phyloP scores from a whole-genome alignment of 331 rosid species.

The Saraca asoca region DNA sequence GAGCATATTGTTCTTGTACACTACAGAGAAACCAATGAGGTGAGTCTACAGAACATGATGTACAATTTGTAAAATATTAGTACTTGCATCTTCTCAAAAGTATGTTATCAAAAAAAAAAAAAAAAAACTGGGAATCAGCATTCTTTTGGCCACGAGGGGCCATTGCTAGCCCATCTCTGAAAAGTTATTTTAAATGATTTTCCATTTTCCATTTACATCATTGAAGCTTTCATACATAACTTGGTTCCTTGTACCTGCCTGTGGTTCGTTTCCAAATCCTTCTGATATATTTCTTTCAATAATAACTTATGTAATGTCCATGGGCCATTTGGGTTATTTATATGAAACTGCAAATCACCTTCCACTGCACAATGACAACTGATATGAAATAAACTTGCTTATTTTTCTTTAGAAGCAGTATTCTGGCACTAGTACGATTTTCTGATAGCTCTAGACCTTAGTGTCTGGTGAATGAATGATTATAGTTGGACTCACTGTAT shows the following conservation, averaged over 20 bases:
- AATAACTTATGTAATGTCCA: too few relatives aligned
- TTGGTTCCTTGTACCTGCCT: background rate
- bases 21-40: conserved; percentile 84
- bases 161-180: background rate
- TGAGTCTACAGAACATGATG: conserved; percentile 47
- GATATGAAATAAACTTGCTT: conserved; percentile 4
- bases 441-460: conserved; percentile 4
- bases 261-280: too few relatives aligned
- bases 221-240: conserved; percentile 24
- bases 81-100: conserved; percentile 12
- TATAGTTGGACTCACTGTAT: background rate
- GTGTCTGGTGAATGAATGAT: background rate
- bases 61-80: conserved; percentile 22
- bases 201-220: background rate
- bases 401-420: conserved; percentile 20
- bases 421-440: background rate
- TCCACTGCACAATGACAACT: background rate
- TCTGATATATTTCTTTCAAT: too few relatives aligned
- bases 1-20: conserved; percentile 97
- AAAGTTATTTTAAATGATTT: conserved; percentile 21
- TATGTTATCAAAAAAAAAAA: background rate
- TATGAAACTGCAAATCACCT: too few relatives aligned
- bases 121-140: conserved; percentile 11
- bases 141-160: conserved; percentile 26
- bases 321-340: too few relatives aligned